phyloP scores from a whole-genome alignment of 306 rosid genomes.

The Casuarina equisetifolia region DNA sequence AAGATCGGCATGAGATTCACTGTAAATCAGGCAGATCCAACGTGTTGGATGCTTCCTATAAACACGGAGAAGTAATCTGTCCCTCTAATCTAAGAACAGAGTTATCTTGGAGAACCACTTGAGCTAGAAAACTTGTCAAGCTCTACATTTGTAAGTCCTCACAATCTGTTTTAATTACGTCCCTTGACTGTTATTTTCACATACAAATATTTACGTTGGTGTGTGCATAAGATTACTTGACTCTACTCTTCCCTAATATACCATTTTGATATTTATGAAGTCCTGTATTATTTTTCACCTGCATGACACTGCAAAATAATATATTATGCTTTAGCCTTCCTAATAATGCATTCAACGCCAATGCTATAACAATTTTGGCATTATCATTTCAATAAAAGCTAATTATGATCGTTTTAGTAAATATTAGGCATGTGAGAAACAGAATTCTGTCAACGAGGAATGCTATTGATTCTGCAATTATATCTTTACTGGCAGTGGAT shows the following conservation, averaged over 20 bases:
- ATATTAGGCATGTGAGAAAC: not conserved
- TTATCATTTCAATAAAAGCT: not conserved
- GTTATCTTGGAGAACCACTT: not conserved
- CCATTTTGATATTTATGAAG: too few species aligned
- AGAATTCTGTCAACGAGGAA: not conserved
- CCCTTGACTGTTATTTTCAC: not conserved
- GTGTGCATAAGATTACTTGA: not conserved
- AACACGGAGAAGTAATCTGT: not conserved
- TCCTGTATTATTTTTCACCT: not conserved
- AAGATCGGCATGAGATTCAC: not conserved
- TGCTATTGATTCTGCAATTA: not conserved
- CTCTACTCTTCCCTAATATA: not conserved
- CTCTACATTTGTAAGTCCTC: constrained; percentile 3
- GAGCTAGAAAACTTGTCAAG: not conserved
- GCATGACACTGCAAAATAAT: not conserved
- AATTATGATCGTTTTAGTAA: not conserved
- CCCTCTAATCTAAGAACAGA: not conserved
- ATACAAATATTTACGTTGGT: not conserved
- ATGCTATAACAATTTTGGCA: not conserved
- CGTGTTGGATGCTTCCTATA: not conserved
- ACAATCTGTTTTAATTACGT: not conserved
- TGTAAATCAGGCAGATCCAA: not conserved
- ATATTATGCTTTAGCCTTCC: not conserved
- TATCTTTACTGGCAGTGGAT: not conserved
- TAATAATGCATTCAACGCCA: not conserved